Base-by-base conservation (phyloP, 2,329 filamentous ascomycete species). In the Lecanicillium sp. region DNA sequence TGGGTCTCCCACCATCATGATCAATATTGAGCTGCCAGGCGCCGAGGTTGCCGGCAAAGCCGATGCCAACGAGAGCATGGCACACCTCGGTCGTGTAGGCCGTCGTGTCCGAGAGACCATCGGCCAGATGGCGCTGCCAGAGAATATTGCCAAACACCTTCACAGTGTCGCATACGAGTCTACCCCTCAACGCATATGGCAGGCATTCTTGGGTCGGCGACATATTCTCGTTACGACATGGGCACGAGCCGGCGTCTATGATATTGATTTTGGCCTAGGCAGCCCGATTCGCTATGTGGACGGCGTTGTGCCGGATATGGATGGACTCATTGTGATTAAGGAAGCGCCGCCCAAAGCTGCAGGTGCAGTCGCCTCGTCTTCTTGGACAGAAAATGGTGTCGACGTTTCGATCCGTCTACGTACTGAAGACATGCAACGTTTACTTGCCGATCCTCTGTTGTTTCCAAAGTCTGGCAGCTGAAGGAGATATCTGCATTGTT, bases 221-320 rank as follows among this genome's bases (percentile, higher is more conserved):
- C 50, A 54, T 19, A 47, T 53, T 3, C 27, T 55, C 2, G 49
- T 53, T 0, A 54, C 52, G 5, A 54, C 45, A 0, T 54, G 51
- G 51, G 49, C 45, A 2, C 43, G 51, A 2, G 46, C 52, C 0
- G 51, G 51, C 0, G 33, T 54, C 2, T 54, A 54, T n/a, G 41
- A 45, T 7, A 38, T 54, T 2, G 47, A 54, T 14, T 54, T 54
- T 30, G 52, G 52, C 0, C 22, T 52, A 4, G 45, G 33, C 2
- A n/a, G n/a, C n/a, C n/a, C n/a, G n/a, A n/a, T n/a, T n/a, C n/a
- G n/a, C n/a, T n/a, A n/a, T n/a, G n/a, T n/a, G n/a, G n/a, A n/a
- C n/a, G n/a, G n/a, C n/a, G n/a, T n/a, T n/a, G n/a, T n/a, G n/a
- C n/a, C n/a, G n/a, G n/a, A n/a, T n/a, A n/a, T n/a, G n/a, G n/a